phyloP scores from a whole-genome alignment of 495 filamentous ascomycete species.

The Aspergillus asperescens region DNA sequence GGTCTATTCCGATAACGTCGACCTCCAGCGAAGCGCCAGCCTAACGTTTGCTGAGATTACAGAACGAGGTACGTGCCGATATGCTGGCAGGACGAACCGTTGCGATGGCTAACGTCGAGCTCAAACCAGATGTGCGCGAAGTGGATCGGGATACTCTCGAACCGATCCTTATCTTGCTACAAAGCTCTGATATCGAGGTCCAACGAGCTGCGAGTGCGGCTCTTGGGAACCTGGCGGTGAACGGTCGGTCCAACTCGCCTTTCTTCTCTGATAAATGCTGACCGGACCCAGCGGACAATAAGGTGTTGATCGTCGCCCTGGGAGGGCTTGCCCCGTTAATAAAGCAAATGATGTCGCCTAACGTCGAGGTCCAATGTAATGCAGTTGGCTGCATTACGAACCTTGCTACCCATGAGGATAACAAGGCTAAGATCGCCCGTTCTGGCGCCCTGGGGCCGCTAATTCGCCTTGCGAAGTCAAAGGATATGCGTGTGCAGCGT shows the following conservation, averaged over 20 bases:
- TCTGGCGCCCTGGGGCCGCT: constrained; percentile 89
- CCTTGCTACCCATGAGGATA: constrained; percentile 95
- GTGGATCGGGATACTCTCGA: constrained; percentile 92
- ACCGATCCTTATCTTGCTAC: constrained; percentile 89
- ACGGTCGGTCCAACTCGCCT: constrained; percentile 57
- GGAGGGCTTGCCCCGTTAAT: constrained; percentile 90
- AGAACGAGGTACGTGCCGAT: constrained; percentile 70
- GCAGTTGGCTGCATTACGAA: constrained; percentile 99
- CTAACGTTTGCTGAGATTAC: constrained; percentile 99
- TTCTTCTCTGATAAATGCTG: constrained; percentile 29
- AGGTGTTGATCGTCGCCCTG: constrained; percentile 88
- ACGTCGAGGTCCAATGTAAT: constrained; percentile 98
- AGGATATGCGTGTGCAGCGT: constrained; percentile 96
- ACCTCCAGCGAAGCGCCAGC: constrained; percentile 93
- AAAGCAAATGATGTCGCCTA: constrained; percentile 97
- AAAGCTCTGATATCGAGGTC: constrained; percentile 93
- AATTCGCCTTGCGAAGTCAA: constrained; percentile 89
- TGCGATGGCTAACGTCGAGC: constrained; percentile 10
- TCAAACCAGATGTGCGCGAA: constrained; percentile 76
- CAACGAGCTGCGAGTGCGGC: constrained; percentile 95
- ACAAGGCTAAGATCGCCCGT: constrained; percentile 96
- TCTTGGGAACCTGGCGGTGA: constrained; percentile 92
- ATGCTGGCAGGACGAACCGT: neutral
- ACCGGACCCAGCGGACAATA: constrained; percentile 80
- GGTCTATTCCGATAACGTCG: constrained; percentile 98